These are phyloP conservation scores for Entomortierella chlamydospora DNA, from an alignment of 192 early-diverging fungal genomes.

Conservation along the genomic window DNA sequence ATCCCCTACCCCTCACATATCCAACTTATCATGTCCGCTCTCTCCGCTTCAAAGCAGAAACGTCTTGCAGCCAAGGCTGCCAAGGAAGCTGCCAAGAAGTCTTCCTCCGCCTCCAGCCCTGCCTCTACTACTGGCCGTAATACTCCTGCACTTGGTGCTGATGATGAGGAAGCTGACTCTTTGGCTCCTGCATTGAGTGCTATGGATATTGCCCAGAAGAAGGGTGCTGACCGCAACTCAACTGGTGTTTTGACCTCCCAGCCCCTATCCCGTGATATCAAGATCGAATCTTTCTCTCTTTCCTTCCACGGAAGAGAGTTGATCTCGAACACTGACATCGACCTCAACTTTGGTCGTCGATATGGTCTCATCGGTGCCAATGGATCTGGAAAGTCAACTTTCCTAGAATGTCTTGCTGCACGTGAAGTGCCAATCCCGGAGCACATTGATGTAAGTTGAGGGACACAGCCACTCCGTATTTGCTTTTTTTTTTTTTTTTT, in stretches of 20 bases:
- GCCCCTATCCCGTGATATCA: constrained; percentile 92
- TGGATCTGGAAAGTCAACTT: constrained; percentile 97
- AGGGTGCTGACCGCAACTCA: constrained; percentile 85
- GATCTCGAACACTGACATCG: constrained; percentile 92
- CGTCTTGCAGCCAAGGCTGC: constrained; percentile 81
- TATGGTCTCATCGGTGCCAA: constrained; percentile 97
- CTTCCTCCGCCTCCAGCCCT: constrained; percentile 51
- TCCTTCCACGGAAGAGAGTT: constrained; percentile 95
- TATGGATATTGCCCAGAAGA: constrained; percentile 66
- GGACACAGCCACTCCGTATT: too few relatives aligned
- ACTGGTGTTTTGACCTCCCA: constrained; percentile 94
- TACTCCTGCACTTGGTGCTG: constrained; percentile 27
- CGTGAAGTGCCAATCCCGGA: constrained; percentile 96
- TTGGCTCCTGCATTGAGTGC: constrained; percentile 40
- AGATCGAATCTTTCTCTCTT: constrained; percentile 95
- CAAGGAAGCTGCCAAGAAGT: constrained; percentile 60
- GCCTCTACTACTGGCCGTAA: constrained; percentile 41
- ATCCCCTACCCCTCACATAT: constrained; percentile 1
- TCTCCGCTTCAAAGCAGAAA: constrained; percentile 83
- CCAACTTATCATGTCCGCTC: constrained; percentile 37
- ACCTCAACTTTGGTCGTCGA: constrained; percentile 98
- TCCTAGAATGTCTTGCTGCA: constrained; percentile 91
- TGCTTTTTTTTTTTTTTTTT: neutral
- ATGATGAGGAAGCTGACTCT: constrained; percentile 39
- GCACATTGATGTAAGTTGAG: constrained; percentile 86